phyloP scores from a whole-genome alignment of 805 yeast genomes.

The Grigorovia humatica region DNA sequence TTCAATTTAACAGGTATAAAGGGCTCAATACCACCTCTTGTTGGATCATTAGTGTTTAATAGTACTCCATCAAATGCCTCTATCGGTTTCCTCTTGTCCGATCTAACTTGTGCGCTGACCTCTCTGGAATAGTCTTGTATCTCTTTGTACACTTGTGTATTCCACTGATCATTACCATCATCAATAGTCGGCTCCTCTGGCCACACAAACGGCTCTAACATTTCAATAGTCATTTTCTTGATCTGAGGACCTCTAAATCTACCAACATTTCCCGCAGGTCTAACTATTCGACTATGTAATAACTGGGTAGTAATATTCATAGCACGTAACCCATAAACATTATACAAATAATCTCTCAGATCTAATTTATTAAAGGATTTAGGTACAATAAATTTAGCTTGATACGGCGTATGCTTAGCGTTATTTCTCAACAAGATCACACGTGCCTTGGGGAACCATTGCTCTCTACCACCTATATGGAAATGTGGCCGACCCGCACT shows the following conservation, averaged over 20 bases:
- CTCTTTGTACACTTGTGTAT: slow-evolving; percentile 33
- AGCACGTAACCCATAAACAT: slow-evolving; percentile 83
- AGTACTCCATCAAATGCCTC: slow-evolving; percentile 61
- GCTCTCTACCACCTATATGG: slow-evolving; percentile 62
- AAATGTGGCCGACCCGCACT: slow-evolving; percentile 55
- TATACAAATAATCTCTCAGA: slow-evolving; percentile 84
- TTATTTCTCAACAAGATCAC: slow-evolving; percentile 75
- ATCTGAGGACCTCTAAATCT: slow-evolving; percentile 71
- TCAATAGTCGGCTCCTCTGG: slow-evolving; percentile 47
- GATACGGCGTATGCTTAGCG: slow-evolving; percentile 96
- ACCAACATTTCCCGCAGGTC: slow-evolving; percentile 50
- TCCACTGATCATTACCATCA: slow-evolving; percentile 32
- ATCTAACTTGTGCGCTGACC: slow-evolving; percentile 34
- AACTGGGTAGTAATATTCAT: slow-evolving; percentile 80
- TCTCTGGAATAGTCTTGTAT: slow-evolving; percentile 14
- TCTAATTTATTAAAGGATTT: slow-evolving; percentile 88
- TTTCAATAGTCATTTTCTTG: slow-evolving; percentile 94
- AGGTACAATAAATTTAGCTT: slow-evolving; percentile 93
- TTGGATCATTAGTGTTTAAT: slow-evolving; percentile 31
- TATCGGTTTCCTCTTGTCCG: slow-evolving; percentile 58
- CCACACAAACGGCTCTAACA: slow-evolving; percentile 94
- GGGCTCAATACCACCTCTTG: slow-evolving; percentile 51
- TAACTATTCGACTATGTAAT: slow-evolving; percentile 56
- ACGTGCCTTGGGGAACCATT: slow-evolving; percentile 80
- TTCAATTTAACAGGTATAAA: slow-evolving; percentile 40